Evolutionary conservation across 768 basidiomycete genomes (phyloP).

Genomic region (Psilocybe tampanensis): DNA sequence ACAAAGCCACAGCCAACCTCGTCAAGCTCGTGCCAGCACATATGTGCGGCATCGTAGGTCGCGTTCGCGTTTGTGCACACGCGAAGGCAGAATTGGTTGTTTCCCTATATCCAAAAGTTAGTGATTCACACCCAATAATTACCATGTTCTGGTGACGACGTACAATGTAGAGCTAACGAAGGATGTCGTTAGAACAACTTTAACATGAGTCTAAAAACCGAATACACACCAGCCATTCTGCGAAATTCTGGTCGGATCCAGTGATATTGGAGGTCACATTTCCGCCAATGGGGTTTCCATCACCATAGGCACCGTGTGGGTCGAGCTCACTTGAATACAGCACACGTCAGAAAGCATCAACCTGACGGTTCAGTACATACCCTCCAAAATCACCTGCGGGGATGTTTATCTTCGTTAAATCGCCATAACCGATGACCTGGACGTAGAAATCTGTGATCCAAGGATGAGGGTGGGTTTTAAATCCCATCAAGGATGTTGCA

Average conservation of each 20-base stretch:
- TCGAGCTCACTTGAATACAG: slow-evolving; percentile 41
- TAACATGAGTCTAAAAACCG: not conserved
- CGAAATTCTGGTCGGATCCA: slow-evolving; percentile 37
- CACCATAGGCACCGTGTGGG: slow-evolving; percentile 42
- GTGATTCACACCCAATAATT: not conserved
- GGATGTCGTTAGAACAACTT: not conserved
- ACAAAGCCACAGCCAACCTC: slow-evolving; percentile 47
- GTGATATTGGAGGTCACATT: slow-evolving; percentile 46
- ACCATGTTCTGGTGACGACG: not conserved
- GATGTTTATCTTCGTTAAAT: slow-evolving; percentile 44
- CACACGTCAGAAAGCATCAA: not conserved
- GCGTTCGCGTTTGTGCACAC: slow-evolving; percentile 45
- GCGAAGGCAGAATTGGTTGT: slow-evolving; percentile 42
- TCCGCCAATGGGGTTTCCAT: slow-evolving; percentile 46
- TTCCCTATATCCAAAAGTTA: slow-evolving; percentile 21
- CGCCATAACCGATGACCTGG: slow-evolving; percentile 44
- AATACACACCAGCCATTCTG: slow-evolving; percentile 44
- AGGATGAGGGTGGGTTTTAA: too few species aligned
- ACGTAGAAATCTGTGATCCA: slow-evolving; percentile 37
- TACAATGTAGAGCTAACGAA: slow-evolving; percentile 33
- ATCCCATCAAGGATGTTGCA: too few species aligned
- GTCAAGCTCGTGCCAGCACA: slow-evolving; percentile 51
- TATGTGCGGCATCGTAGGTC: slow-evolving; percentile 42
- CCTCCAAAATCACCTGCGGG: slow-evolving; percentile 42
- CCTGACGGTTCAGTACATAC: slow-evolving; percentile 16